A percentile compares a stretch with the other conserved stretches of the same genome.
Conservation (phyloP, 495 filamentous ascomycete genomes). For the Aspergillus affinis region DNA sequence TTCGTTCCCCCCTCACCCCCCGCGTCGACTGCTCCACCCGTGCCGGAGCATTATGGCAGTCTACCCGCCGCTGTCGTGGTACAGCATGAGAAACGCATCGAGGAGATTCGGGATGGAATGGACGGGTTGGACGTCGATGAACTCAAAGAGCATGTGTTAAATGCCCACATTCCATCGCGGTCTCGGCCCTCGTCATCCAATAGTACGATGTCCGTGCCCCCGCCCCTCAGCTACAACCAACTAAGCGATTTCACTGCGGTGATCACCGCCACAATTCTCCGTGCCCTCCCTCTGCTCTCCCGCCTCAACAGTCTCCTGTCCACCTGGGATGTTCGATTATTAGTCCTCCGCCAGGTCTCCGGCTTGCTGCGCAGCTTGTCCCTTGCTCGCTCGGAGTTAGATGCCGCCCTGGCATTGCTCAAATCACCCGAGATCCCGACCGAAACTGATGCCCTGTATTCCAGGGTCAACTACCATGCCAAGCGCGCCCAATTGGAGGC, state of each 20-base stretch:
- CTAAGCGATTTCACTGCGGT: conserved; percentile 86
- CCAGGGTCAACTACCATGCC: conserved; percentile 56
- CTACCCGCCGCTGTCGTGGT: conserved; percentile 60
- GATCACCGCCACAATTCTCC: conserved; percentile 83
- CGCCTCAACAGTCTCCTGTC: conserved; percentile 66
- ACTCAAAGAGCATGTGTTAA: conserved; percentile 83
- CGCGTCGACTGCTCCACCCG: conserved; percentile 12
- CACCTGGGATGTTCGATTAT: conserved; percentile 73
- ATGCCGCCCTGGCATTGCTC: conserved; percentile 61
- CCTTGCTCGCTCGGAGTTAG: conserved; percentile 60
- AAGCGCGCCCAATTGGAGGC: conserved; percentile 64
- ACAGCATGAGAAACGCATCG: conserved; percentile 69
- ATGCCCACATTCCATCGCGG: conserved; percentile 64
- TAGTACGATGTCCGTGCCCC: conserved; percentile 51
- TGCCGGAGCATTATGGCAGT: conserved; percentile 64
- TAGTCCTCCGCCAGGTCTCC: conserved; percentile 70
- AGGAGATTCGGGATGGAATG: conserved; percentile 74
- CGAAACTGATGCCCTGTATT: conserved; percentile 24
- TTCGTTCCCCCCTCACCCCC: conserved; percentile 51
- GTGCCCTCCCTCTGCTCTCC: conserved; percentile 80
- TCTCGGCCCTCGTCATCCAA: conserved; percentile 56
- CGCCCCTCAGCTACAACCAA: conserved; percentile 53
- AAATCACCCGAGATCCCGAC: conserved; percentile 26
- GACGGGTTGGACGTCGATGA: conserved; percentile 83
- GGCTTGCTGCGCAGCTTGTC: conserved; percentile 65